Evolutionary conservation across 768 basidiomycete genomes (phyloP), one percentile per base, ranked within the genome.

Genomic region (Termitomyces sp.): DNA sequence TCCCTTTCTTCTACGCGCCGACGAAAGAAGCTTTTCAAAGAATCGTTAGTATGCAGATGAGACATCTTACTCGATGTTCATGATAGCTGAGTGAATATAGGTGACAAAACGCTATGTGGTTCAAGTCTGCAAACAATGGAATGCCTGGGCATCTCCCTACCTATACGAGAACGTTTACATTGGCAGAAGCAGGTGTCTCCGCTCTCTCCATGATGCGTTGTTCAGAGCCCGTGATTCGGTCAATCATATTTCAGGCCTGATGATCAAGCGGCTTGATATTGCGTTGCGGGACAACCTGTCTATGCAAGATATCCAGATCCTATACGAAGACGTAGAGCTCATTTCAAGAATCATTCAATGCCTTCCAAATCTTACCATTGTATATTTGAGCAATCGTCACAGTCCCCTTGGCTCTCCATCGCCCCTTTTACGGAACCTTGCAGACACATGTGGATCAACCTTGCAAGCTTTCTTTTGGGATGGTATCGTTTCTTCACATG

Each of bases 91-190:
- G 28, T 15, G 24, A 37, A 41, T 46, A 37, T 15, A 70, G 68
- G 52, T 63, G 12, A 64, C 63, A 11, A 70, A 65, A 55, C 54
- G 64, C 11, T 56, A 59, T 58, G 51, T 68, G 34, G 59, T 66
- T 11, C 60, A 56, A 12, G 68, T 68, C 14, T 70, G 64, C 56
- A 68, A 60, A 30, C 30, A 62, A 30, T 70, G 67, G 66, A 56
- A 62, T 15, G 53, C 51, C 5, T 46, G 66, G 40, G 58, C 60
- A 17, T 51, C 51, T 9, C 65, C 63, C 15, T 61, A 62, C 34
- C 63, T 68, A 37, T 70, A 66, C 53, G 65, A 68, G 51, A 63
- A 59, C 47, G 42, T 67, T 26, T 38, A 60, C 30, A 57, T 68
- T 26, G 58, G 57, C 19, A 55, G 51, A 46, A 50, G 32, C n/a